Base-by-base conservation (phyloP, 176 grass and related monocot species). In the Chrysopogon serrulatus region DNA sequence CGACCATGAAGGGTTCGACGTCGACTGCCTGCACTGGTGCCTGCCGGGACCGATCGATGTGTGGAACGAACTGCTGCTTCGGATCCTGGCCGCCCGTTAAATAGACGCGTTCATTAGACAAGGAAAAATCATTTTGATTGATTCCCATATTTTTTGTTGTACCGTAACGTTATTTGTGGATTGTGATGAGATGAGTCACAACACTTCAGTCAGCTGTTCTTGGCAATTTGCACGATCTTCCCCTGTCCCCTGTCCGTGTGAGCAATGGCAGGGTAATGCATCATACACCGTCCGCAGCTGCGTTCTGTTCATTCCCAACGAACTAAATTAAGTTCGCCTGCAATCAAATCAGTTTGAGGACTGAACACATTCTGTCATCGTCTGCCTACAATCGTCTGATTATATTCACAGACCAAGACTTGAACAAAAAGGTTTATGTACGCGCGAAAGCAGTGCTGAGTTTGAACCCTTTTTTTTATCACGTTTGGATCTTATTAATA, bases 1-100 rank as follows among this genome's bases (percentile, higher is more conserved):
- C 4, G 64, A 87, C 28, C 83, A 78, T 81, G 79, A 65, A 35
- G 91, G 83, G 78, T 89, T 89, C 75, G 60, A 94, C 44, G 79
- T 94, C 69, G 95, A 97, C 41, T 94, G 90, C 78, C 83, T 97
- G 48, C 95, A 94, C 82, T 97, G 95, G 92, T 97, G 95, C 79
- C 74, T 97, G 70, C 95, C 92, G 3, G 92, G 95, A 5, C 88
- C 95, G 0, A 89, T 94, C 28, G 95, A 97, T 37, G 45, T 83
- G 12, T 97, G 95, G 95, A 97, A 97, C 82, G 88, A 94, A 27
- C 86, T 95, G 40, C 88, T 95, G 63, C 57, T 90, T 43, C 44
- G 84, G 3, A 95, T 92, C 48, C 36, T 92, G 1, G 44, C 80
- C 35, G 30, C 57, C 10, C 44, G 44, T 74, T 32, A 36, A 10